Percentiles rank a stretch among this genome's conserved stretches.
Conservation (phyloP, 2,329 filamentous ascomycete species). For the Aspergillus versicolor region DNA sequence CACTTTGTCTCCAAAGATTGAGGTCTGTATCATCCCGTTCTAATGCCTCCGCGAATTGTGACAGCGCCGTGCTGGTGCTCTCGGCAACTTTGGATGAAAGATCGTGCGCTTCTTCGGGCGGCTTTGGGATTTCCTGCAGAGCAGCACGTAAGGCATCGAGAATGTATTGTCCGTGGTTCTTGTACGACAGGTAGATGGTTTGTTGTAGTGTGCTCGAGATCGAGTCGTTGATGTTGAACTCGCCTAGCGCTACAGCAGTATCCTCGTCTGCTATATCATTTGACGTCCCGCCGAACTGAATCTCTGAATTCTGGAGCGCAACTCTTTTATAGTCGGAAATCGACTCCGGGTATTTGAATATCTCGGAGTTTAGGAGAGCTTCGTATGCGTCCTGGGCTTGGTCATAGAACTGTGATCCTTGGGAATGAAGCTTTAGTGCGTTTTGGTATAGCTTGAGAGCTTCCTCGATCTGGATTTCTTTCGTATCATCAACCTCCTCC, state of each 20-base stretch:
- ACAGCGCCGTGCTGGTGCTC: constrained; percentile 45
- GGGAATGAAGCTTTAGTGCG: constrained; percentile 86
- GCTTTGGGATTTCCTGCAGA: constrained; percentile 26
- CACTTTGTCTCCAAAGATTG: constrained; percentile 62
- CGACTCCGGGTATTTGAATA: constrained; percentile 89
- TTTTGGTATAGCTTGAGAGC: constrained; percentile 91
- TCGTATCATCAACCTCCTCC: constrained; percentile 90
- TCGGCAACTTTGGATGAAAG: constrained; percentile 28
- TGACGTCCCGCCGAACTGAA: constrained; percentile 49
- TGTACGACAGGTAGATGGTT: constrained; percentile 88
- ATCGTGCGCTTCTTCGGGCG: constrained; percentile 17
- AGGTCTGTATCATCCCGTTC: constrained; percentile 65
- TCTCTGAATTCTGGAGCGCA: constrained; percentile 48
- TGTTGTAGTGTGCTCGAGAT: constrained; percentile 80
- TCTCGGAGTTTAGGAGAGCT: constrained; percentile 83
- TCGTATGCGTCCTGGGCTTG: constrained; percentile 80
- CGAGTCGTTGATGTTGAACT: constrained; percentile 66
- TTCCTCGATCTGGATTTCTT: constrained; percentile 96
- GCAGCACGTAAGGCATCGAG: constrained; percentile 70
- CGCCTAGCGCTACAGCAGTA: constrained; percentile 37
- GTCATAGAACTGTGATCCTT: constrained; percentile 72
- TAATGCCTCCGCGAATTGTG: constrained; percentile 60
- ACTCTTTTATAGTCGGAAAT: constrained; percentile 78
- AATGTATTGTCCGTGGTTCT: constrained; percentile 89
- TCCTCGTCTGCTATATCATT: constrained; percentile 21